Conservation (phyloP, 192 early-diverging fungal genomes). For the Obelidium mucronatum region DNA sequence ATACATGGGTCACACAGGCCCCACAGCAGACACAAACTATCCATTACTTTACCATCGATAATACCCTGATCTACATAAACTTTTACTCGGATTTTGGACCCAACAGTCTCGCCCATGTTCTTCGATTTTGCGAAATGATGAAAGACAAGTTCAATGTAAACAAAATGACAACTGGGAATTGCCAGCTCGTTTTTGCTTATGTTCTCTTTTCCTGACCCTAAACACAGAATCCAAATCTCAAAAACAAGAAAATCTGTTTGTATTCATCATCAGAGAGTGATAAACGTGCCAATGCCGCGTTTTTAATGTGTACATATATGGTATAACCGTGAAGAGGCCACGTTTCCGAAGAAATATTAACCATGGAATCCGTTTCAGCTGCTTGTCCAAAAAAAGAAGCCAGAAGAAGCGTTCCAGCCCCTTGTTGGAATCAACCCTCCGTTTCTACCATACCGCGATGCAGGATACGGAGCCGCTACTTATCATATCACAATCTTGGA, state of each 20-base stretch:
- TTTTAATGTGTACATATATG: slow-evolving; percentile 74
- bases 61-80: slow-evolving; percentile 62
- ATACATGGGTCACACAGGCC: slow-evolving; percentile 51
- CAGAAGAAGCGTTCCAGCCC: slow-evolving; percentile 67
- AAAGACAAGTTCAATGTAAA: slow-evolving; percentile 66
- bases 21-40: slow-evolving; percentile 51
- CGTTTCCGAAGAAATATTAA: too few species aligned
- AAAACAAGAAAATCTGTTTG: slow-evolving; percentile 64
- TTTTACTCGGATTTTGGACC: slow-evolving; percentile 79
- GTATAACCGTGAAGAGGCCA: slow-evolving; percentile 48
- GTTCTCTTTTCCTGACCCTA: background rate
- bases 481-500: slow-evolving; percentile 73
- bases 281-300: slow-evolving; percentile 75
- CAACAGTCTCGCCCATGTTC: slow-evolving; percentile 66
- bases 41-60: slow-evolving; percentile 70
- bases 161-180: too few species aligned
- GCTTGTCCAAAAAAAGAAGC: slow-evolving; percentile 63
- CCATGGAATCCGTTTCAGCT: slow-evolving; percentile 51
- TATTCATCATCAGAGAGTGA: slow-evolving; percentile 61
- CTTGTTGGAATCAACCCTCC: slow-evolving; percentile 54
- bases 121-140: slow-evolving; percentile 69
- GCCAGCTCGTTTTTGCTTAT: background rate
- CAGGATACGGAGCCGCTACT: slow-evolving; percentile 70
- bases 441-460: slow-evolving; percentile 74
- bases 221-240: slow-evolving; percentile 51